These are phyloP conservation scores for Tylopilus subfusipes DNA, from an alignment of 768 basidiomycete genomes.

Conservation along the genomic window DNA sequence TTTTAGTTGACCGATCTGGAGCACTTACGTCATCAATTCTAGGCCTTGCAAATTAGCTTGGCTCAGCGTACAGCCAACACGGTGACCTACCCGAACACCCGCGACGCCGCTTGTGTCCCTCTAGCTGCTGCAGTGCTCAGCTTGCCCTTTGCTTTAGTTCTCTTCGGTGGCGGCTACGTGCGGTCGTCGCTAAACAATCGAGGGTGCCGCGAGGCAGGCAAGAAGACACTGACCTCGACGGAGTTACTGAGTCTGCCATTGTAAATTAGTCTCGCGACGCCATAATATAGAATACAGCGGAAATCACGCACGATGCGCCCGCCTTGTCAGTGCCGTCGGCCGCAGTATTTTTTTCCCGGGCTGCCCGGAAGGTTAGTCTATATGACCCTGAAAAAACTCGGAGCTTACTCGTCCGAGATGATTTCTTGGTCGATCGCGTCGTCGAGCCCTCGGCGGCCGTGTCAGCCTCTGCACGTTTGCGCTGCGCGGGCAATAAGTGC, in stretches of 20 bases:
- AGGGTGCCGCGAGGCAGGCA: not conserved
- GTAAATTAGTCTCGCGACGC: constrained; percentile 6
- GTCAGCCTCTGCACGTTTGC: constrained; percentile 53
- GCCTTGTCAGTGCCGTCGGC: constrained; percentile 5
- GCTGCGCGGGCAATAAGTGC: constrained; percentile 36
- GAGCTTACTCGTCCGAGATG: constrained; percentile 35
- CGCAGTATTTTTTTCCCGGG: constrained; percentile 12
- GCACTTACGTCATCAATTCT: constrained; percentile 35
- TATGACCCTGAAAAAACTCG: constrained; percentile 15
- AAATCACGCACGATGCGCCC: constrained; percentile 25
- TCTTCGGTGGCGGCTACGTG: constrained; percentile 38
- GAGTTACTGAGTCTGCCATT: constrained; percentile 16
- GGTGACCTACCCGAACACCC: constrained; percentile 10
- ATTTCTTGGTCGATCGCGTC: constrained; percentile 46
- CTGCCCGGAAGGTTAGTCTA: constrained; percentile 12
- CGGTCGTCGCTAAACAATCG: not conserved
- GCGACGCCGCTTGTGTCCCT: constrained; percentile 17
- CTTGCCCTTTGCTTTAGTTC: constrained; percentile 33
- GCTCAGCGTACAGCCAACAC: not conserved
- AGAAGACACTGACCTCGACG: constrained; percentile 26
- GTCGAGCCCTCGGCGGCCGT: constrained; percentile 27
- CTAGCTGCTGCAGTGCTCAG: constrained; percentile 14
- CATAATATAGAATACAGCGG: not conserved
- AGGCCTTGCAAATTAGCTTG: not conserved
- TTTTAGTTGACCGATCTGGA: constrained; percentile 16